phyloP scores from a whole-genome alignment of 2,329 filamentous ascomycete species.

The Plenodomus biglobosus region DNA sequence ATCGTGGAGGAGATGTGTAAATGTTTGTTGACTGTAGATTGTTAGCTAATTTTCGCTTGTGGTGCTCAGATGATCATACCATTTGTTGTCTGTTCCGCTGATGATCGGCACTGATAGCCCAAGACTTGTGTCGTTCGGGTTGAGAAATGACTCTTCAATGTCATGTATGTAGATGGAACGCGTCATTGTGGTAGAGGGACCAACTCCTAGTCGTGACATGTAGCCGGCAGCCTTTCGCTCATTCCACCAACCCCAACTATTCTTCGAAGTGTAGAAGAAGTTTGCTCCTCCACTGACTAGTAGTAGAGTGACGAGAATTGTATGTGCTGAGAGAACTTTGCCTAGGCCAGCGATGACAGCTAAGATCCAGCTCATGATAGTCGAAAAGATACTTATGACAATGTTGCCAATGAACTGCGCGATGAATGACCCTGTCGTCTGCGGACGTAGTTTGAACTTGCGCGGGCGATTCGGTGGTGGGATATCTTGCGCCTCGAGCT shows the following conservation, averaged over 20 bases:
- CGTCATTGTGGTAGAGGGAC: constrained; percentile 78
- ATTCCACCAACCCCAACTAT: constrained; percentile 77
- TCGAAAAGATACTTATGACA: constrained; percentile 71
- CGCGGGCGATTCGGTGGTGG: constrained; percentile 41
- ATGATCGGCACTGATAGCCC: constrained; percentile 19
- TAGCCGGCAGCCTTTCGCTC: constrained; percentile 79
- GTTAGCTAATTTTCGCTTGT: constrained; percentile 7
- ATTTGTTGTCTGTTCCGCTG: constrained; percentile 27
- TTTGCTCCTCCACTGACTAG: constrained; percentile 71
- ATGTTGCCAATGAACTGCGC: constrained; percentile 73
- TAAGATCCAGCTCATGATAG: constrained; percentile 75
- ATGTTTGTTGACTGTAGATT: constrained; percentile 37
- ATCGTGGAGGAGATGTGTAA: constrained; percentile 39
- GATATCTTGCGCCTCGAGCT: constrained; percentile 42
- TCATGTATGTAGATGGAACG: constrained; percentile 82
- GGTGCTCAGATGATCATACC: constrained; percentile 14
- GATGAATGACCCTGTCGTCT: constrained; percentile 68
- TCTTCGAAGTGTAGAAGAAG: constrained; percentile 70
- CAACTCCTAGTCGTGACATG: constrained; percentile 79
- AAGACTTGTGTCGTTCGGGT: constrained; percentile 38
- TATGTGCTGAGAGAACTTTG: constrained; percentile 70
- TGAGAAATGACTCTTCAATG: constrained; percentile 64
- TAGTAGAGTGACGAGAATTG: constrained; percentile 70
- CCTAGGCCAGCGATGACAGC: constrained; percentile 66
- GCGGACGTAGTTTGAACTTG: constrained; percentile 51